Base-by-base conservation (phyloP, 1,284 basidiomycete species). In the Anthracocystis walkeri region DNA sequence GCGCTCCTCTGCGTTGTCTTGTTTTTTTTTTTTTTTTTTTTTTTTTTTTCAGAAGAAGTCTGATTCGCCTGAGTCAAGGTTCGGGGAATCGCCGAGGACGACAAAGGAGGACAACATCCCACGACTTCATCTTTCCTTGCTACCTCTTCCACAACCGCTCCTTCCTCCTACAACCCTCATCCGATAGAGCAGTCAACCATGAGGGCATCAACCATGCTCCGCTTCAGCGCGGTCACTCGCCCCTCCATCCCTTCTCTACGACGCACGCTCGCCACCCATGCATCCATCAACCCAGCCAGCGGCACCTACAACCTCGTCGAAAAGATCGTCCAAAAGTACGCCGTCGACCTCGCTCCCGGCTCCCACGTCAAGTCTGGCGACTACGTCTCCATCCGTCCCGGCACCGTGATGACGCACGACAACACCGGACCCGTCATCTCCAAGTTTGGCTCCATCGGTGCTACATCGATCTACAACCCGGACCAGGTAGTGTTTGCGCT, bases 331-430 rank as follows among this genome's bases (percentile, higher is more conserved):
- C 95, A 99, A 86, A 93, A 92, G 83, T 97, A 98, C 88, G 92
- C 96, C 0, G 93, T 99, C 40, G 94, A 92, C 60, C 88, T 95
- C 14, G 92, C 92, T 82, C 88, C 89, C 27, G 62, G 68, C 11
- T 78, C 79, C 50, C 75, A 79, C 41, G 93, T 98, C 75, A 91
- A 90, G 81, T 93, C 95, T 29, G 97, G 97, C 35, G 97, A 99
- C 90, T 99, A 98, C 90, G 95, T 99, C 54, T 97, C 97, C 93
- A 97, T 99, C 86, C 90, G 90, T 29, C 97, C 97, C 20, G 91
- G 97, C 85, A 93, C 97, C 89, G 95, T 98, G 61, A 87, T 87
- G 86, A 87, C 86, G 10, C 85, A 86, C 67, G 88, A 99, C 85
- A 99, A 99, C 86, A 99, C 96, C 12, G 96, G 95, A 0, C 96